Percentiles rank a stretch among this genome's conserved stretches.
Conservation (phyloP, 2,329 filamentous ascomycete genomes). For the Emericellopsis atlantica region DNA sequence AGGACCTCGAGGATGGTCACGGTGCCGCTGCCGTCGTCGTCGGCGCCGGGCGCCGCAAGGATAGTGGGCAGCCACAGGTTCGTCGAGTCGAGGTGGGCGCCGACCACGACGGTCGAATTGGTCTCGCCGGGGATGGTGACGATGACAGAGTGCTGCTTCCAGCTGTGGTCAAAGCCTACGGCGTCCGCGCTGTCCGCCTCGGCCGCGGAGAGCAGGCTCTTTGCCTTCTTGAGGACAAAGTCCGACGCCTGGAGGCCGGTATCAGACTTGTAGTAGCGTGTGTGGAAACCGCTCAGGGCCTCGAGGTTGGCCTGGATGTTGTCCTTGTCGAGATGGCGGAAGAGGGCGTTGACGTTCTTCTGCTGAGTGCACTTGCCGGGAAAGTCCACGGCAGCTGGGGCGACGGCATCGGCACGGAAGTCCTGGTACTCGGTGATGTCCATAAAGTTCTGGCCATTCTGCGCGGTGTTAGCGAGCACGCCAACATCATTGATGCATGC, state of each 20-base stretch:
- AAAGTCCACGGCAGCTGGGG: conserved; percentile 36
- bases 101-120: conserved; percentile 78
- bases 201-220: conserved; percentile 55
- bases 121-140: conserved; percentile 79
- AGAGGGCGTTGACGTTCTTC: conserved; percentile 52
- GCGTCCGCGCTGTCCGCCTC: conserved; percentile 61
- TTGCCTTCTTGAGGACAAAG: conserved; percentile 72
- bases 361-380: conserved; percentile 55
- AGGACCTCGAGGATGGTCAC: conserved; percentile 92
- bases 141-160: conserved; percentile 86
- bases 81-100: conserved; percentile 90
- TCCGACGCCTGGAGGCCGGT: conserved; percentile 74
- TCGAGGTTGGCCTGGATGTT: conserved; percentile 71
- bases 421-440: conserved; percentile 73
- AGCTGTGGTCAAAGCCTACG: conserved; percentile 65
- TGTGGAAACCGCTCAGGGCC: conserved; percentile 67
- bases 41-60: conserved; percentile 79
- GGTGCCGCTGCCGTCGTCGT: conserved; percentile 86
- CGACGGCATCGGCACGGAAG: conserved; percentile 31
- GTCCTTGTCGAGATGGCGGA: conserved; percentile 57
- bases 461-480: background rate
- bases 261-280: conserved; percentile 68
- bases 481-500: background rate
- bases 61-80: conserved; percentile 82
- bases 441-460: conserved; percentile 85